phyloP scores from a whole-genome alignment of 495 filamentous ascomycete genomes.

The Aspergillus campestris region DNA sequence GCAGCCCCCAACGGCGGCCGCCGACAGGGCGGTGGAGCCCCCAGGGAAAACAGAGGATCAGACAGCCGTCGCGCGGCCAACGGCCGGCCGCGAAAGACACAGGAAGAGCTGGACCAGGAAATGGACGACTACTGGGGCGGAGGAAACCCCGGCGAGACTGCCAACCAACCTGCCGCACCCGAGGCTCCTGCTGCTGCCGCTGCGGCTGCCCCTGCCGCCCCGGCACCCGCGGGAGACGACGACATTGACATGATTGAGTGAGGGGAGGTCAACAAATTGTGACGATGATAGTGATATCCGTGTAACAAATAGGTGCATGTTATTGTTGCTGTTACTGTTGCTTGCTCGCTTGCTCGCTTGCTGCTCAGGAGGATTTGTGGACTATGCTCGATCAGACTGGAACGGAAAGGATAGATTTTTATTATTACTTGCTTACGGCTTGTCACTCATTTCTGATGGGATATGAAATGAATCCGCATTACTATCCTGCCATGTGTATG shows the following conservation, averaged over 20 bases:
- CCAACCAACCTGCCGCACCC: constrained; percentile 12
- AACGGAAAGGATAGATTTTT: too few species aligned
- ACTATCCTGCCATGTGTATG: too few species aligned
- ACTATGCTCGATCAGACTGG: too few species aligned
- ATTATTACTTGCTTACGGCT: too few species aligned
- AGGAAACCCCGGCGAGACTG: constrained; percentile 24
- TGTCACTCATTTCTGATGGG: too few species aligned
- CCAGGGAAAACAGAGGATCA: constrained; percentile 25
- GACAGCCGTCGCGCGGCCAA: constrained; percentile 36
- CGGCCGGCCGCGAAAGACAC: constrained; percentile 73
- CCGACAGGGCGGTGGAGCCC: constrained; percentile 42
- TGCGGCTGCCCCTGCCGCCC: constrained; percentile 23
- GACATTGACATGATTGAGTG: constrained; percentile 51
- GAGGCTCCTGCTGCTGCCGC: constrained; percentile 15
- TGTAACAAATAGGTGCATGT: too few species aligned
- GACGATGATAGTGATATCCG: too few species aligned
- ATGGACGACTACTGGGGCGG: constrained; percentile 88
- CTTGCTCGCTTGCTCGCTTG: too few species aligned
- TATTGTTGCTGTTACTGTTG: too few species aligned
- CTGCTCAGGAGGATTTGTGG: too few species aligned
- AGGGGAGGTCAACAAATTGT: background rate
- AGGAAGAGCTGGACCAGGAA: constrained; percentile 86
- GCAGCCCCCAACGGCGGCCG: constrained; percentile 35
- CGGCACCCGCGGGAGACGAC: constrained; percentile 40
- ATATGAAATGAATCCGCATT: too few species aligned